phyloP scores from a whole-genome alignment of 2,329 filamentous ascomycete species.

The Diplodia scrobiculata region DNA sequence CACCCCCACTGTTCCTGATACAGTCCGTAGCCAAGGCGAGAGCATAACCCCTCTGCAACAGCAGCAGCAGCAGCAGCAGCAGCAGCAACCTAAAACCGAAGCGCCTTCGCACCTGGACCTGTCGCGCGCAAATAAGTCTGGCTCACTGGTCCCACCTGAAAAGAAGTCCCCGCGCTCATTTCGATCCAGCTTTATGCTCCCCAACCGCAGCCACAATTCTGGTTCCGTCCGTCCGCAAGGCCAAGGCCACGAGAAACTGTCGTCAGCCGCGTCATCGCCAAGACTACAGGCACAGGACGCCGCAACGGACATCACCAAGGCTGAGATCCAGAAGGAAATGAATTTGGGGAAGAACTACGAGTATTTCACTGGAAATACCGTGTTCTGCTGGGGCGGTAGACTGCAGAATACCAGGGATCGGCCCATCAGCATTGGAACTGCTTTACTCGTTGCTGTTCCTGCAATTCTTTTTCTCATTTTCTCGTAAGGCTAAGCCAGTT shows the following conservation, averaged over 20 bases:
- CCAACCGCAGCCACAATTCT: constrained; percentile 58
- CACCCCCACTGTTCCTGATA: constrained; percentile 65
- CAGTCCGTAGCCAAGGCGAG: constrained; percentile 68
- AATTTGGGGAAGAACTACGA: constrained; percentile 75
- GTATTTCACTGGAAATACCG: constrained; percentile 90
- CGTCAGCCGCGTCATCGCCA: constrained; percentile 76
- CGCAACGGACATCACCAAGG: constrained; percentile 44
- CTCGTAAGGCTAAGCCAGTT: constrained; percentile 56
- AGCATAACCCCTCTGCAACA: constrained; percentile 76
- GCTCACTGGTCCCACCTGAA: constrained; percentile 3
- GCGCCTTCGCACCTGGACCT: constrained; percentile 60
- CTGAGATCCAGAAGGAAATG: neutral
- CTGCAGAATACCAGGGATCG: constrained; percentile 84
- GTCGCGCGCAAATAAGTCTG: constrained; percentile 50
- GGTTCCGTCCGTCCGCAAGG: constrained; percentile 40
- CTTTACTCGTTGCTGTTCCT: constrained; percentile 75
- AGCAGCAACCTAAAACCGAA: constrained; percentile 48
- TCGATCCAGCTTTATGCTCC: constrained; percentile 56
- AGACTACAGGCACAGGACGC: constrained; percentile 57
- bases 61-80: constrained; percentile 63
- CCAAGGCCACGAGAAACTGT: constrained; percentile 76
- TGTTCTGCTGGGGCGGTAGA: constrained; percentile 83
- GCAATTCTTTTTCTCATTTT: constrained; percentile 80
- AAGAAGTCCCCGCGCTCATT: constrained; percentile 28
- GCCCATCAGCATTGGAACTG: constrained; percentile 87